Conservation (phyloP, 768 basidiomycete species). For the Tulasnella sp. region DNA sequence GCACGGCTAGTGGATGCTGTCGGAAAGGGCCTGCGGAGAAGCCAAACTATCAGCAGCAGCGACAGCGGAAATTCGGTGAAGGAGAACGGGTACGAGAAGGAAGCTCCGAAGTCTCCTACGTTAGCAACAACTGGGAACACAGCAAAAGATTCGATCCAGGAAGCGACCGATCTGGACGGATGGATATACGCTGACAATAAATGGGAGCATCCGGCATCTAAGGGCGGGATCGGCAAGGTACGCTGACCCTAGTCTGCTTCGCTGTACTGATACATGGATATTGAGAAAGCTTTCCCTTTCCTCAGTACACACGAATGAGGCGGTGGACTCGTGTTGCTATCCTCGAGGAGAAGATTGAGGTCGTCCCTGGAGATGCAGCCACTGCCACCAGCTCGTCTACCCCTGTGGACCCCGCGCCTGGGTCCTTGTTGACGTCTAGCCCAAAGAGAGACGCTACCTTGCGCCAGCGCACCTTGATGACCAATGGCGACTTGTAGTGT, state of each 20-base stretch:
- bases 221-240: conserved; percentile 81
- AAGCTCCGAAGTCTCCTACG: neutral
- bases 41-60: neutral
- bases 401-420: no score
- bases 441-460: no score
- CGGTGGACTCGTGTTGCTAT: conserved; percentile 81
- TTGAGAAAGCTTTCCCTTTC: neutral
- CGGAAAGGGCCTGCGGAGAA: conserved; percentile 7
- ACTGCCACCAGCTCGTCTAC: no score
- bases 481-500: no score
- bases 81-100: neutral
- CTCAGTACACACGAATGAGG: conserved; percentile 70
- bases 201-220: conserved; percentile 69
- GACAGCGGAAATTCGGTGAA: neutral
- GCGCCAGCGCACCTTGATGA: no score
- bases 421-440: no score
- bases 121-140: conserved; percentile 5
- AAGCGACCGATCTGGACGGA: conserved; percentile 70
- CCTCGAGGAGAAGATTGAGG: conserved; percentile 59
- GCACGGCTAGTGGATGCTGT: conserved; percentile 7
- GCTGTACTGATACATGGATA: neutral
- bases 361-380: conserved; percentile 13
- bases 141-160: conserved; percentile 22
- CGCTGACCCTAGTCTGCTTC: conserved; percentile 9
- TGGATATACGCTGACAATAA: conserved; percentile 96